A percentile compares a stretch with the other conserved stretches of the same genome.
Evolutionary conservation across 2,329 filamentous ascomycete species (phyloP).

Genomic region (Fusarium tanahbumbuense): DNA sequence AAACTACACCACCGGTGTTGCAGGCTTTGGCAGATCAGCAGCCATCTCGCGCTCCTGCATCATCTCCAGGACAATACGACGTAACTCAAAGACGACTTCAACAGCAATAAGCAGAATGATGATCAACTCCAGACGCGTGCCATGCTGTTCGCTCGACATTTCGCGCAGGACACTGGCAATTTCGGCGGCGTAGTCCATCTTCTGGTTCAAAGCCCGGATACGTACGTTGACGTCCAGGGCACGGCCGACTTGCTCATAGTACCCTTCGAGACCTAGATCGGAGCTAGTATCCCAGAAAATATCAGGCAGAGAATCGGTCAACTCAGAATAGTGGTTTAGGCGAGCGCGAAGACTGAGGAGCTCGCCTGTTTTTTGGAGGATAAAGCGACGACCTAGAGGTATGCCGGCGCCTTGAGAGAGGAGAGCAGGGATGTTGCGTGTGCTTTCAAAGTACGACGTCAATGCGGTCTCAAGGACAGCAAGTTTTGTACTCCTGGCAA

Average conservation of each 20-base stretch:
- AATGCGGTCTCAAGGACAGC: slow-evolving; percentile 89
- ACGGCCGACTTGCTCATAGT: slow-evolving; percentile 92
- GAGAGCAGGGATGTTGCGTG: slow-evolving; percentile 81
- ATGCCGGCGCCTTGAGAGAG: slow-evolving; percentile 71
- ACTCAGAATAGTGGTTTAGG: slow-evolving; percentile 94
- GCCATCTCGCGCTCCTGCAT: slow-evolving; percentile 51
- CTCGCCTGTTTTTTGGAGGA: slow-evolving; percentile 93
- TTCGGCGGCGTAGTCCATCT: slow-evolving; percentile 97
- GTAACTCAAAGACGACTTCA: slow-evolving; percentile 89
- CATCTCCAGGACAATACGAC: slow-evolving; percentile 76
- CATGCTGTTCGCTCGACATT: slow-evolving; percentile 89
- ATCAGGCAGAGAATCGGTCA: slow-evolving; percentile 94
- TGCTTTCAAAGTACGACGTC: slow-evolving; percentile 86
- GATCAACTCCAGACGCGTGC: slow-evolving; percentile 89
- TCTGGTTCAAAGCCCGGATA: slow-evolving; percentile 92
- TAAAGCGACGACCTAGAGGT: slow-evolving; percentile 73
- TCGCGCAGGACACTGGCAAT: slow-evolving; percentile 91
- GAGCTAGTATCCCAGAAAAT: slow-evolving; percentile 95
- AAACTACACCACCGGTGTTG: neutral
- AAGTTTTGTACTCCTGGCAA: slow-evolving; percentile 92
- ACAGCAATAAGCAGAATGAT: slow-evolving; percentile 95
- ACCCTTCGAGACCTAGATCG: slow-evolving; percentile 89
- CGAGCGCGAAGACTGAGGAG: slow-evolving; percentile 89
- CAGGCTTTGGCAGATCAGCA: slow-evolving; percentile 22
- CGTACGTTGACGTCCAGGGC: slow-evolving; percentile 91